Percentiles rank a stretch among this genome's conserved stretches.
Conservation (phyloP, 331 rosid species). For the Acacia pycnantha region DNA sequence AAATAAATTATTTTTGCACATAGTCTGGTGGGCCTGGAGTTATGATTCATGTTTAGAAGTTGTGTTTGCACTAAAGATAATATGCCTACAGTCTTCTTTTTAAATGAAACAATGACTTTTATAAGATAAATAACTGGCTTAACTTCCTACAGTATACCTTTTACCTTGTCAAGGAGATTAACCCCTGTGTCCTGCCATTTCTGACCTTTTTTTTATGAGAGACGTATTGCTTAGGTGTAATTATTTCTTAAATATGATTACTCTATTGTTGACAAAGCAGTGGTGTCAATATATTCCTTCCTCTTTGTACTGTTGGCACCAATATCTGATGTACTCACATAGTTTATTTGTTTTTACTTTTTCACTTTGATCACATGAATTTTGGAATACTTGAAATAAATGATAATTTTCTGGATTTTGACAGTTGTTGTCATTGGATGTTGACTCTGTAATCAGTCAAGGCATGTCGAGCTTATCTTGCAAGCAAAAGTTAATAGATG, state of each 20-base stretch:
- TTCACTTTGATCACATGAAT: neutral
- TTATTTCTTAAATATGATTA: neutral
- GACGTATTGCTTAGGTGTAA: neutral
- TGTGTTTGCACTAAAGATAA: neutral
- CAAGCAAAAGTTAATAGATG: conserved; percentile 66
- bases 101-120: neutral
- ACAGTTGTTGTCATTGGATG: conserved; percentile 71
- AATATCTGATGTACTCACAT: neutral
- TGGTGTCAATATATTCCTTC: neutral
- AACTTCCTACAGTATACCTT: neutral
- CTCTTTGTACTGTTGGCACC: neutral
- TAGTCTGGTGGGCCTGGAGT: neutral
- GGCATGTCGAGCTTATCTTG: conserved; percentile 61
- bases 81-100: neutral
- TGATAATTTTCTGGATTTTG: conserved; percentile 24
- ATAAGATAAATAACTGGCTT: neutral
- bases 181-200: neutral
- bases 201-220: neutral
- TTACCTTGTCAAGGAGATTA: neutral
- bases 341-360: neutral
- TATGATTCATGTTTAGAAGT: neutral
- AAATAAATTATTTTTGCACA: neutral
- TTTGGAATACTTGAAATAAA: neutral
- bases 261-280: neutral
- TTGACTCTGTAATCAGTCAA: conserved; percentile 56